Base-by-base conservation (phyloP, 2,329 filamentous ascomycete genomes). In the Pseudocercospora cruenta region DNA sequence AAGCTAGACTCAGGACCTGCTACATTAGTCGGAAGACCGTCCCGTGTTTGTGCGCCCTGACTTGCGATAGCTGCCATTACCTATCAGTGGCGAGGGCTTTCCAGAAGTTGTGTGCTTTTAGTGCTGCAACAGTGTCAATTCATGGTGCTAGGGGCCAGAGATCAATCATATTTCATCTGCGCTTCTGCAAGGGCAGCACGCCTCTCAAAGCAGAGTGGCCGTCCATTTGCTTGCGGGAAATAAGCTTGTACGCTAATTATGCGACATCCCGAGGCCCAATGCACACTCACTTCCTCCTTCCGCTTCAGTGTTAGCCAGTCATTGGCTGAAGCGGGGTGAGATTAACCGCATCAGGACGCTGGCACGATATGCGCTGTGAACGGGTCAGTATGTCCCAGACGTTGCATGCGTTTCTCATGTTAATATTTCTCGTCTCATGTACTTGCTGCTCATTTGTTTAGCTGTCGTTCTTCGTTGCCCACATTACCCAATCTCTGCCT, bases 261-360 rank as follows among this genome's bases (percentile, higher is more conserved):
- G 51, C 22, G 24, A 4, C 10, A 14, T n/a, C 14, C 51, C 51
- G 21, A 16, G 24, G 24, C 24, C 51, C 14, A 26, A 9, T 55
- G 51, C 26, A 31, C 22, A 24, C 24, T 55, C 51, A 55, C 51
- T 55, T 55, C 22, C 51, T 55, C 51, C 51, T 55, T 26, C 51
- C 51, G 16, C 16, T 26, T 55, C 51, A 33, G 51, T n/a, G 16
- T 55, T 55, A 55, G 26, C 26, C 26, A 19, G 12, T 31, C 22
- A 31, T n/a, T 31, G 22, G 22, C n/a, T 14, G 47, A 51, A 26
- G 21, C 21, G 47, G 47, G 21, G 47, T 19, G 47, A 6, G 10
- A 51, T 51, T 26, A 26, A 51, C 24, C 47, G 26, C 9, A 51
- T 51, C 21, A 26, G 47, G 47, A 51, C 47, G 19, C 24, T 22